phyloP scores from a whole-genome alignment of 768 basidiomycete genomes.

The Asterophora lycoperdoides region DNA sequence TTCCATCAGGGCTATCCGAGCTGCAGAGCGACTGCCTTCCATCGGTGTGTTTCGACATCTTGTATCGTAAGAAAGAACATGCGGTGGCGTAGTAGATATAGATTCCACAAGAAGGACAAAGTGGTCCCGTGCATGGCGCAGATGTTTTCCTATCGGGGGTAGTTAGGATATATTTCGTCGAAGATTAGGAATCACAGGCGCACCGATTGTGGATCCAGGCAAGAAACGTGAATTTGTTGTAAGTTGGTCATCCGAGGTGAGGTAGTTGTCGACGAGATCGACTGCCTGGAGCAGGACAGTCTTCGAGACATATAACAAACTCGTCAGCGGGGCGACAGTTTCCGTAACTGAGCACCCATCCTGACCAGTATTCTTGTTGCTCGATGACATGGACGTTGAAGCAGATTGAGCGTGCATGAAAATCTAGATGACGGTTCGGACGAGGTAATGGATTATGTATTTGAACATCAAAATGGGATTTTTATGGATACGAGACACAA shows the following conservation, averaged over 20 bases:
- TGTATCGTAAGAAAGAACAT: slow-evolving; percentile 70
- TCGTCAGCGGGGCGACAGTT: slow-evolving; percentile 31
- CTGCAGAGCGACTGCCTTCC: slow-evolving; percentile 64
- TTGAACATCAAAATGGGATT: not conserved
- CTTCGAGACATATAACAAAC: slow-evolving; percentile 63
- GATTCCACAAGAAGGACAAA: slow-evolving; percentile 64
- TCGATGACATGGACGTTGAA: slow-evolving; percentile 24
- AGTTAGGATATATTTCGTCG: not conserved
- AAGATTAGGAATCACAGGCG: slow-evolving; percentile 19
- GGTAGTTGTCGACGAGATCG: slow-evolving; percentile 61
- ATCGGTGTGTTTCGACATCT: slow-evolving; percentile 78
- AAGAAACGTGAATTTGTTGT: slow-evolving; percentile 64
- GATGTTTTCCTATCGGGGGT: slow-evolving; percentile 62
- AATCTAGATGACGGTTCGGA: slow-evolving; percentile 89
- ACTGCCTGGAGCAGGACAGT: slow-evolving; percentile 70
- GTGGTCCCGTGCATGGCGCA: slow-evolving; percentile 83
- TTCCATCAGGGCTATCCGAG: slow-evolving; percentile 50
- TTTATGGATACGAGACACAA: slow-evolving; percentile 10
- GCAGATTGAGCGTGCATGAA: slow-evolving; percentile 56
- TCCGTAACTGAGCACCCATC: slow-evolving; percentile 13
- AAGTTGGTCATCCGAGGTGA: slow-evolving; percentile 68
- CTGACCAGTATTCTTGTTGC: slow-evolving; percentile 14
- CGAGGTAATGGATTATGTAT: slow-evolving; percentile 3
- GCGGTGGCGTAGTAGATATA: slow-evolving; percentile 39
- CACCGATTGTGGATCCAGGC: slow-evolving; percentile 88